phyloP scores from a whole-genome alignment of 345 rosid species.

The Bretschneidera sinensis region DNA sequence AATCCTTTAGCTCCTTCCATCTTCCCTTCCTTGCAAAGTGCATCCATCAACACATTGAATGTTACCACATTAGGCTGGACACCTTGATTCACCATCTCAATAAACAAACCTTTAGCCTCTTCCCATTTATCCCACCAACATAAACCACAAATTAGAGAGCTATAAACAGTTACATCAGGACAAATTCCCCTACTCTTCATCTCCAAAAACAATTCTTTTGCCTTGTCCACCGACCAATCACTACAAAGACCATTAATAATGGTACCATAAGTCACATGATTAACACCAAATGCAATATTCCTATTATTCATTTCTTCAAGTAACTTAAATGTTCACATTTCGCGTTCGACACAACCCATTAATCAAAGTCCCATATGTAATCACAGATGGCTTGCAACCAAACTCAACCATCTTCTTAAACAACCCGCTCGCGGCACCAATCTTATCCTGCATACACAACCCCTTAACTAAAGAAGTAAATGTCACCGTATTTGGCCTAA shows the following conservation, averaged over 20 bases:
- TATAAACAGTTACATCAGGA: slow-evolving; percentile 23
- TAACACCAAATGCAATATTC: neutral
- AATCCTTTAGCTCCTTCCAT: neutral
- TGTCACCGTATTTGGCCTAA: slow-evolving; percentile 19
- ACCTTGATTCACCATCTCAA: slow-evolving; percentile 19
- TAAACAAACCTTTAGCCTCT: slow-evolving; percentile 18
- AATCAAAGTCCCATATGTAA: slow-evolving; percentile 4
- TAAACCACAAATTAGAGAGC: slow-evolving; percentile 22
- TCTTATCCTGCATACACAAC: slow-evolving; percentile 20
- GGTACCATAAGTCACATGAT: slow-evolving; percentile 12
- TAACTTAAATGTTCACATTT: neutral
- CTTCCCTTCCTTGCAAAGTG: slow-evolving; percentile 7
- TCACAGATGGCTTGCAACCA: slow-evolving; percentile 18
- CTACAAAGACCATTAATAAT: slow-evolving; percentile 34
- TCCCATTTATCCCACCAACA: slow-evolving; percentile 21
- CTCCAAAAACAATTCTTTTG: slow-evolving; percentile 27
- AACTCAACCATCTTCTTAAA: slow-evolving; percentile 17
- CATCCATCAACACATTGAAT: slow-evolving; percentile 6
- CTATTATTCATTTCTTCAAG: neutral
- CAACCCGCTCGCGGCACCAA: neutral
- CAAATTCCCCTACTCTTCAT: slow-evolving; percentile 25
- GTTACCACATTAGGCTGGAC: slow-evolving; percentile 1
- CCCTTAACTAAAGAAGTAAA: slow-evolving; percentile 31
- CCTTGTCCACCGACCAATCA: slow-evolving; percentile 23
- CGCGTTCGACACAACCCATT: neutral